These are phyloP conservation scores for Boechera retrofracta DNA, from an alignment of 345 rosid genomes.

Conservation along the genomic window DNA sequence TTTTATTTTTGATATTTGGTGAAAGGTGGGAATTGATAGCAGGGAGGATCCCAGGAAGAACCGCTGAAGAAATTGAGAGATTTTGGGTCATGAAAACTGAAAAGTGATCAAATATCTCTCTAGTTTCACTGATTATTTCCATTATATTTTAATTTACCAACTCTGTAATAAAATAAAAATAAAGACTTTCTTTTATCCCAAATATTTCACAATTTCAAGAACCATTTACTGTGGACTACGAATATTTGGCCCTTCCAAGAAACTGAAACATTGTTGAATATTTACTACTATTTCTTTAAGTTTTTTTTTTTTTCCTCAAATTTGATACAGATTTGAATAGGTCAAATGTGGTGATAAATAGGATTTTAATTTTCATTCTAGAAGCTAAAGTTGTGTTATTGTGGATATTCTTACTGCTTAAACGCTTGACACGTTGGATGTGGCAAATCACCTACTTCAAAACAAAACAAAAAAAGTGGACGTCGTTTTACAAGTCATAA, in stretches of 20 bases:
- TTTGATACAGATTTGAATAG: background rate
- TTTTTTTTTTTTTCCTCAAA: background rate
- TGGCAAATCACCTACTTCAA: slow-evolving; percentile 34
- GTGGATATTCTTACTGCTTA: background rate
- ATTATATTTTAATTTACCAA: background rate
- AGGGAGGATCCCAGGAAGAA: slow-evolving; percentile 68
- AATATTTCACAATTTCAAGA: background rate
- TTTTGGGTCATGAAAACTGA: slow-evolving; percentile 61
- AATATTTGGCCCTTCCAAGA: slow-evolving; percentile 12
- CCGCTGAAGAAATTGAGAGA: slow-evolving; percentile 70
- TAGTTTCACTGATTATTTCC: slow-evolving; percentile 17
- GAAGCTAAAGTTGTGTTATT: background rate
- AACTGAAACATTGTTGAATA: background rate
- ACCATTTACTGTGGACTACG: background rate
- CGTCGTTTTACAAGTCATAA: slow-evolving; percentile 38
- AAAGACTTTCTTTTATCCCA: background rate
- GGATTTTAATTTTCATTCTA: slow-evolving; percentile 27
- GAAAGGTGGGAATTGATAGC: slow-evolving; percentile 75
- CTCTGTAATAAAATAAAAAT: slow-evolving; percentile 1
- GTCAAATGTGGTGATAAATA: background rate
- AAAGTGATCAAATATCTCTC: slow-evolving; percentile 8
- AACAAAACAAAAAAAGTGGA: slow-evolving; percentile 19
- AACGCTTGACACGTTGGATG: slow-evolving; percentile 19
- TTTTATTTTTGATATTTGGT: background rate
- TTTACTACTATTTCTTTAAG: background rate